A percentile compares a stretch with the other conserved stretches of the same genome.
Conservation (phyloP, 129 eudicot genomes). For the Glebionis coronaria region DNA sequence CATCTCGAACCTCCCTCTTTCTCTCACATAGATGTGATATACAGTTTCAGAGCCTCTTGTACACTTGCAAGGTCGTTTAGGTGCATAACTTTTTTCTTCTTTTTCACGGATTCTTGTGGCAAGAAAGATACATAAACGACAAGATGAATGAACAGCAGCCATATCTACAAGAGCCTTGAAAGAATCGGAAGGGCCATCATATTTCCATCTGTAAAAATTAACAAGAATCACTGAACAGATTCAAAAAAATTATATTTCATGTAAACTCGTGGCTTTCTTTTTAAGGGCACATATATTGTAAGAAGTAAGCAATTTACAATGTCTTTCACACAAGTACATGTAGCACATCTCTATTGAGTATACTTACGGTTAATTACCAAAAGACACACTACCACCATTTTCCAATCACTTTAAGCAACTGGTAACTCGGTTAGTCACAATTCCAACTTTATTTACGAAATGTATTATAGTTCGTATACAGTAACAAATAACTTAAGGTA, state of each 20-base stretch:
- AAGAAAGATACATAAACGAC: constrained; percentile 81
- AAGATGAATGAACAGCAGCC: constrained; percentile 99
- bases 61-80: constrained; percentile 94
- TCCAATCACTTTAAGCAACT: too few relatives aligned
- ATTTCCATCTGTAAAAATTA: constrained; percentile 69
- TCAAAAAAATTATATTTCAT: neutral
- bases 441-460: too few relatives aligned
- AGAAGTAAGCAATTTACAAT: too few relatives aligned
- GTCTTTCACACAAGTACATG: too few relatives aligned
- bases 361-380: too few relatives aligned
- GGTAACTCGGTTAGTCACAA: too few relatives aligned
- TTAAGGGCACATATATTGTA: too few relatives aligned
- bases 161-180: constrained; percentile 96
- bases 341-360: too few relatives aligned
- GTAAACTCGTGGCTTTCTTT: too few relatives aligned
- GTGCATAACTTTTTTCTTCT: constrained; percentile 48
- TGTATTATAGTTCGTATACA: too few relatives aligned
- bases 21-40: constrained; percentile 77
- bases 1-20: constrained; percentile 90
- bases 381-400: too few relatives aligned
- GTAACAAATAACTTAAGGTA: too few relatives aligned
- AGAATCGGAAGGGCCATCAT: constrained; percentile 92
- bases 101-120: constrained; percentile 77
- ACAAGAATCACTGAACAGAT: neutral
- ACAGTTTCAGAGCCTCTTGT: constrained; percentile 60